These are phyloP conservation scores for Lojkania enalia DNA, from an alignment of 2,329 filamentous ascomycete genomes.

Conservation along the genomic window DNA sequence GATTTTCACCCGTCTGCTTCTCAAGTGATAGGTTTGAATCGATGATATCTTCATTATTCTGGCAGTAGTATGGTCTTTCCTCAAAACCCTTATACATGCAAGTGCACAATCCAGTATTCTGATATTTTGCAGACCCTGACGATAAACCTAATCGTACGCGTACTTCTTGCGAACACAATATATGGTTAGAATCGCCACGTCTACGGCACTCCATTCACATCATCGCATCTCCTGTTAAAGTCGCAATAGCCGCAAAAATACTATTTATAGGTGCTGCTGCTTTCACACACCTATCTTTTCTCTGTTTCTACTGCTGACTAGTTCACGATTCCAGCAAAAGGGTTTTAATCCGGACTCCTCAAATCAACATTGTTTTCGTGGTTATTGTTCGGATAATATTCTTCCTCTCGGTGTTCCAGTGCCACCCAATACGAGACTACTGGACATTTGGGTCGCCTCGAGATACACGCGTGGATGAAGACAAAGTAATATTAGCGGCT, in stretches of 20 bases:
- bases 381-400: constrained; percentile 45
- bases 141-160: constrained; percentile 42
- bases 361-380: constrained; percentile 45
- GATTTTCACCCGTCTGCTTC: constrained; percentile 45
- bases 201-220: constrained; percentile 44
- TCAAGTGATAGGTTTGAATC: constrained; percentile 49
- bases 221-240: constrained; percentile 33
- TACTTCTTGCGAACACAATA: constrained; percentile 47
- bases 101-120: no score
- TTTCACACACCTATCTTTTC: constrained; percentile 50
- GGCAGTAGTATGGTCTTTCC: constrained; percentile 41
- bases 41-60: constrained; percentile 49
- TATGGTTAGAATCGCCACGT: constrained; percentile 51
- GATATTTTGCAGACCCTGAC: constrained; percentile 37
- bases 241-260: constrained; percentile 49
- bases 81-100: no score
- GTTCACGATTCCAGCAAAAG: constrained; percentile 45
- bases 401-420: constrained; percentile 45
- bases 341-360: constrained; percentile 47
- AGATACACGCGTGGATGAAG: constrained; percentile 47
- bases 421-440: constrained; percentile 48
- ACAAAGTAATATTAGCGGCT: constrained; percentile 40
- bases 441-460: constrained; percentile 44
- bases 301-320: constrained; percentile 53
- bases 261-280: constrained; percentile 48